These are phyloP conservation scores for Eucalyptus pumila DNA, from an alignment of 345 rosid genomes.

Conservation along the genomic window DNA sequence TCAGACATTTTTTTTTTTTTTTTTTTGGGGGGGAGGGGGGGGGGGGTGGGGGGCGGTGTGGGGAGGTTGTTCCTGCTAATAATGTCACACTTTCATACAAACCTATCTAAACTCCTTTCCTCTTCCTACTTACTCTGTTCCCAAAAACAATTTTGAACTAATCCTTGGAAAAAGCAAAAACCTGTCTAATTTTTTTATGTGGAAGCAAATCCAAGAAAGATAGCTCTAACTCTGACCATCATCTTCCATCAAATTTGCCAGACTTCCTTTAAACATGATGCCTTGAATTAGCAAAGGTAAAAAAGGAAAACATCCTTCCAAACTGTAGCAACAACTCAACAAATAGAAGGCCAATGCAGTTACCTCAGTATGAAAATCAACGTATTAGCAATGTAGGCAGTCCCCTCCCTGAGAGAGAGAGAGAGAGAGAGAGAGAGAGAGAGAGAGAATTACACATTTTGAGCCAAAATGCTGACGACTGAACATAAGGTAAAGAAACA, in stretches of 20 bases:
- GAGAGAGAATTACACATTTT: neutral
- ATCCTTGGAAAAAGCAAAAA: neutral
- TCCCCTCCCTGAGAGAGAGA: slow-evolving; percentile 59
- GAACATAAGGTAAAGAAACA: neutral
- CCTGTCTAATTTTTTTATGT: neutral
- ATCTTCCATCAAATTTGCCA: neutral
- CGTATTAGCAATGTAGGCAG: slow-evolving; percentile 87
- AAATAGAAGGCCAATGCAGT: neutral
- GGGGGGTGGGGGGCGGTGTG: too few species aligned
- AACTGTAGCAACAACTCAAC: neutral
- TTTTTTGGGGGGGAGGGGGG: neutral
- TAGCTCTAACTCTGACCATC: neutral
- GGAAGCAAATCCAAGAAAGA: neutral
- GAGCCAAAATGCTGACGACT: neutral
- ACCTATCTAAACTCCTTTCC: neutral
- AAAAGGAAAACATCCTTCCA: neutral
- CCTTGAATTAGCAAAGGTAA: neutral
- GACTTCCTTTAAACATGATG: neutral
- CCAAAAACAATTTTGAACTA: neutral
- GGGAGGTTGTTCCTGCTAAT: neutral
- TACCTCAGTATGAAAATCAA: slow-evolving; percentile 82
- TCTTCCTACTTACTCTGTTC: neutral
- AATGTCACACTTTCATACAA: neutral
- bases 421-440: neutral
- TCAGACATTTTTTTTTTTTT: neutral